Evolutionary conservation across 2,329 filamentous ascomycete species (phyloP).

Genomic region (Bipolaris victoriae): DNA sequence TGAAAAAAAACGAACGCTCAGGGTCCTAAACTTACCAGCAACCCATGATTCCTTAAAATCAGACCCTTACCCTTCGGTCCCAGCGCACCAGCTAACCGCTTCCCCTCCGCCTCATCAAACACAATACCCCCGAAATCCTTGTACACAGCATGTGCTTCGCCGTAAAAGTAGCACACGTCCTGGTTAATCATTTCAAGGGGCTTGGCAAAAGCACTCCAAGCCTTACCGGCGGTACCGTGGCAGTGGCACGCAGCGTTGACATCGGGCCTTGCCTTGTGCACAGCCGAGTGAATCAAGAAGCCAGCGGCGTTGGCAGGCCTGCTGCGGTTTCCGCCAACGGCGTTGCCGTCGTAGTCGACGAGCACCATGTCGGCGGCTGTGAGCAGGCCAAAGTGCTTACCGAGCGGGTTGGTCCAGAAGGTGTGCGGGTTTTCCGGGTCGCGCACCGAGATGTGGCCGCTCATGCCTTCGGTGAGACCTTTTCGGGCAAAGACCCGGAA

Average conservation of each 20-base stretch:
- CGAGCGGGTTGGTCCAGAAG: constrained; percentile 74
- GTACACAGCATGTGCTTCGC: constrained; percentile 68
- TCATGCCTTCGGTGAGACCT: constrained; percentile 71
- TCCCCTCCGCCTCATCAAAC: constrained; percentile 67
- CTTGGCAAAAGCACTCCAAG: constrained; percentile 69
- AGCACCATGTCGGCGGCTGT: constrained; percentile 71
- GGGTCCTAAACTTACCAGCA: constrained; percentile 53
- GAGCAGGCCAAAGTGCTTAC: constrained; percentile 68
- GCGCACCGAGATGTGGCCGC: constrained; percentile 70
- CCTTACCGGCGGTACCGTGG: constrained; percentile 69
- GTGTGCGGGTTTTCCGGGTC: constrained; percentile 66
- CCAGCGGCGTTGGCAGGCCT: constrained; percentile 70
- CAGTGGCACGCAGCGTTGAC: constrained; percentile 72
- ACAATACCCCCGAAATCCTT: constrained; percentile 69
- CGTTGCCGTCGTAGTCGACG: constrained; percentile 66
- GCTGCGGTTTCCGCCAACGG: constrained; percentile 66
- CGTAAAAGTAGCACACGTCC: constrained; percentile 69
- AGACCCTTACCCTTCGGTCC: constrained; percentile 66
- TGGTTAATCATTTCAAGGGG: constrained; percentile 74
- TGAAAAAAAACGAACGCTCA: not conserved
- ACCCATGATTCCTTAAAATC: constrained; percentile 73
- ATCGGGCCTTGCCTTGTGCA: constrained; percentile 70
- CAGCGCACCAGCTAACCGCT: constrained; percentile 67
- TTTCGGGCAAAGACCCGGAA: constrained; percentile 72
- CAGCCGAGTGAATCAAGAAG: constrained; percentile 71